Evolutionary conservation across 805 yeast genomes (phyloP).

Genomic region (Kuraishia hungarica): DNA sequence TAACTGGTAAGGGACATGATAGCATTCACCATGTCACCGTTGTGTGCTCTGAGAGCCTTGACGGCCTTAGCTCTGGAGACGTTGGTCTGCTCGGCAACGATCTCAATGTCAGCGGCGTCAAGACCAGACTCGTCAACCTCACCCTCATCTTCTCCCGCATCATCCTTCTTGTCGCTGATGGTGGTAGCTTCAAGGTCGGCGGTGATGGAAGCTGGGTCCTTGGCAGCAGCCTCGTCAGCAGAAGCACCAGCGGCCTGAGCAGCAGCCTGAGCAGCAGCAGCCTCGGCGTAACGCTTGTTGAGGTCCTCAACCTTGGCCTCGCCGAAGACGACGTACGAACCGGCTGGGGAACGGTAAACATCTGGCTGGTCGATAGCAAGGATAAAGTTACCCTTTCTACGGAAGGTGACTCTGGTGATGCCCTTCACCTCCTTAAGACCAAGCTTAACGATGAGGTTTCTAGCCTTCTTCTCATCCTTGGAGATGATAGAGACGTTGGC

Average conservation of each 20-base stretch:
- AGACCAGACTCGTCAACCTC: constrained; percentile 83
- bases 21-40: constrained; percentile 93
- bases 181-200: constrained; percentile 70
- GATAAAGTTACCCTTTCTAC: constrained; percentile 84
- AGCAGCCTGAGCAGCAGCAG: constrained; percentile 69
- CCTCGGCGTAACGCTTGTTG: constrained; percentile 78
- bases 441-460: constrained; percentile 79
- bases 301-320: constrained; percentile 96
- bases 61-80: constrained; percentile 86
- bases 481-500: constrained; percentile 74
- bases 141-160: constrained; percentile 45
- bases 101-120: constrained; percentile 70
- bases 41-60: constrained; percentile 80
- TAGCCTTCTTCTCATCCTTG: constrained; percentile 94
- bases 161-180: constrained; percentile 31
- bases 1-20: constrained; percentile 62
- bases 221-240: constrained; percentile 28
- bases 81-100: constrained; percentile 87
- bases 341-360: constrained; percentile 88
- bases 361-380: constrained; percentile 91
- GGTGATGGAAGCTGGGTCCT: constrained; percentile 71
- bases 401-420: constrained; percentile 91
- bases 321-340: constrained; percentile 95
- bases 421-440: constrained; percentile 88
- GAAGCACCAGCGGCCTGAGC: constrained; percentile 35